phyloP scores from a whole-genome alignment of 768 basidiomycete genomes.

The Rhizopogon rudus region DNA sequence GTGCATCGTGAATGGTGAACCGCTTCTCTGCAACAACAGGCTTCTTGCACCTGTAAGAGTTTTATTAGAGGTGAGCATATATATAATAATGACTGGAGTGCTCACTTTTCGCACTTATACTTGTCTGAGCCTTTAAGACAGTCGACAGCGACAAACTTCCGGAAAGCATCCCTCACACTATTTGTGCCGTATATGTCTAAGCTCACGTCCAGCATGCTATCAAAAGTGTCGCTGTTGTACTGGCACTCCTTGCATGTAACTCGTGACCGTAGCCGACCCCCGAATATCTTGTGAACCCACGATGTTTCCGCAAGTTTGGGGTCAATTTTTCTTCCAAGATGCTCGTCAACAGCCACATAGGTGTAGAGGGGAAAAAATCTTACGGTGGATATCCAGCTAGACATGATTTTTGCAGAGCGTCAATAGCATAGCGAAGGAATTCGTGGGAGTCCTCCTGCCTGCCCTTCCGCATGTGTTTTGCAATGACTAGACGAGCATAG shows the following conservation, averaged over 20 bases:
- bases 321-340: constrained; percentile 54
- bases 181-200: constrained; percentile 73
- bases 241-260: constrained; percentile 81
- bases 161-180: constrained; percentile 66
- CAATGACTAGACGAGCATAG: constrained; percentile 57
- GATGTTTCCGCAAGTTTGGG: constrained; percentile 76
- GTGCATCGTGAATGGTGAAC: constrained; percentile 86
- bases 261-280: constrained; percentile 85
- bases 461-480: constrained; percentile 86
- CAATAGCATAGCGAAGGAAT: constrained; percentile 91
- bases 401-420: constrained; percentile 84
- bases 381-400: constrained; percentile 69
- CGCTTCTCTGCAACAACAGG: constrained; percentile 86
- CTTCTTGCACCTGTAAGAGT: constrained; percentile 73
- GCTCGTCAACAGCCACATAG: constrained; percentile 10
- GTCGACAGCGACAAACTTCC: constrained; percentile 79
- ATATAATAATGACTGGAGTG: constrained; percentile 9
- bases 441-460: constrained; percentile 98
- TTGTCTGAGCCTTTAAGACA: constrained; percentile 86
- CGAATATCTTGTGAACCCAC: constrained; percentile 94
- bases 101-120: constrained; percentile 98
- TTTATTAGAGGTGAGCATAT: constrained; percentile 7
- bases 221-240: constrained; percentile 93
- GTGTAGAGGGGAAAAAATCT: constrained; percentile 19
- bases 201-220: constrained; percentile 90